These are phyloP conservation scores for Crinitomyces ghanaensis DNA, from an alignment of 805 yeast species.

Conservation along the genomic window DNA sequence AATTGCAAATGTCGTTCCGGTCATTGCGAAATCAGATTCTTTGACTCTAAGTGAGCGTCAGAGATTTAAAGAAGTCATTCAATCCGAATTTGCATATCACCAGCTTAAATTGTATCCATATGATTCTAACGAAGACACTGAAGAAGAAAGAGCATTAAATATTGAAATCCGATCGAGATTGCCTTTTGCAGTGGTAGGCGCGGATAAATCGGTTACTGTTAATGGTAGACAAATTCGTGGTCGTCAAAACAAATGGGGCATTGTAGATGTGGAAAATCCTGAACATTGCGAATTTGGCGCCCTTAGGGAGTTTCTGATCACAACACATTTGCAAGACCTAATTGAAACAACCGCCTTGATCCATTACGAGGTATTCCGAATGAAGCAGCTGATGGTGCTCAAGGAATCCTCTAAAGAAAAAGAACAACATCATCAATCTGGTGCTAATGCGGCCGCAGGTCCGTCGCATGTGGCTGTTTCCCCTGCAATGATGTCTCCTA, in stretches of 20 bases:
- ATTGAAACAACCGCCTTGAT: constrained; percentile 81
- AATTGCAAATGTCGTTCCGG: constrained; percentile 87
- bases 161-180: constrained; percentile 29
- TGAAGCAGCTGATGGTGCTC: constrained; percentile 85
- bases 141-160: constrained; percentile 25
- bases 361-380: constrained; percentile 88
- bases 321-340: constrained; percentile 92
- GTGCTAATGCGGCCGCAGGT: constrained; percentile 2
- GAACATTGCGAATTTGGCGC: constrained; percentile 93
- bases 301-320: constrained; percentile 83
- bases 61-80: constrained; percentile 59
- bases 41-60: constrained; percentile 78
- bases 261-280: constrained; percentile 86
- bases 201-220: constrained; percentile 63
- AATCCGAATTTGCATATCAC: constrained; percentile 58
- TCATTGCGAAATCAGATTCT: constrained; percentile 88
- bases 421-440: constrained; percentile 4
- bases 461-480: no score
- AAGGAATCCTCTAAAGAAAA: constrained; percentile 52
- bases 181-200: constrained; percentile 93
- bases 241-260: constrained; percentile 89
- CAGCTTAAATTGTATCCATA: constrained; percentile 70
- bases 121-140: constrained; percentile 42
- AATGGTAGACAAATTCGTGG: constrained; percentile 79
- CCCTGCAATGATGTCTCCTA: no score